Evolutionary conservation across 305 asterid species (phyloP).

Genomic region (Vinca major): DNA sequence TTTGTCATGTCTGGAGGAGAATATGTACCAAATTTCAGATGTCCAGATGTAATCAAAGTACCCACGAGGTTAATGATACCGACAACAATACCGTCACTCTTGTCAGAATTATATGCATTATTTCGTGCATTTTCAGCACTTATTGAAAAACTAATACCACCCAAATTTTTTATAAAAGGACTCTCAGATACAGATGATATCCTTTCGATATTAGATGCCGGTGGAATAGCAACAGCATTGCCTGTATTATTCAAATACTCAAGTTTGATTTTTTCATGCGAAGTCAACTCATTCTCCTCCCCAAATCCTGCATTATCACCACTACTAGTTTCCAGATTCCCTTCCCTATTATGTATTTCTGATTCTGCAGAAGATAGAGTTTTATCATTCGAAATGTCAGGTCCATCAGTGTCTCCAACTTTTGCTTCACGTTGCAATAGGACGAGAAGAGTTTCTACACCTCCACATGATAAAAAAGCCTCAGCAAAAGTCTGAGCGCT

Average conservation of each 20-base stretch:
- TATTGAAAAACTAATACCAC: conserved; percentile 78
- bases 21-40: conserved; percentile 67
- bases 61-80: conserved; percentile 81
- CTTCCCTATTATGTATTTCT: conserved; percentile 28
- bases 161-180: conserved; percentile 49
- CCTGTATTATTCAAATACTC: conserved; percentile 24
- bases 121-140: conserved; percentile 97
- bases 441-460: conserved; percentile 92
- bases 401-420: conserved; percentile 58
- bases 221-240: conserved; percentile 15
- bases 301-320: conserved; percentile 27
- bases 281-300: conserved; percentile 37
- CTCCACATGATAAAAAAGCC: conserved; percentile 87
- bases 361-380: conserved; percentile 30
- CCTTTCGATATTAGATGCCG: conserved; percentile 41
- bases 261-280: conserved; percentile 38
- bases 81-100: conserved; percentile 26
- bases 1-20: conserved; percentile 58
- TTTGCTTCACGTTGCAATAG: conserved; percentile 94
- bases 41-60: conserved; percentile 78
- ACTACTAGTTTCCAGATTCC: conserved; percentile 25
- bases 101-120: conserved; percentile 85
- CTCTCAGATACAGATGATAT: conserved; percentile 55
- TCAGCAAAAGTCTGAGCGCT: conserved; percentile 89
- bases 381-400: conserved; percentile 31